Evolutionary conservation across 2,329 filamentous ascomycete genomes (phyloP), one percentile per base, ranked within the genome.

Genomic region (Penicillium sp.): DNA sequence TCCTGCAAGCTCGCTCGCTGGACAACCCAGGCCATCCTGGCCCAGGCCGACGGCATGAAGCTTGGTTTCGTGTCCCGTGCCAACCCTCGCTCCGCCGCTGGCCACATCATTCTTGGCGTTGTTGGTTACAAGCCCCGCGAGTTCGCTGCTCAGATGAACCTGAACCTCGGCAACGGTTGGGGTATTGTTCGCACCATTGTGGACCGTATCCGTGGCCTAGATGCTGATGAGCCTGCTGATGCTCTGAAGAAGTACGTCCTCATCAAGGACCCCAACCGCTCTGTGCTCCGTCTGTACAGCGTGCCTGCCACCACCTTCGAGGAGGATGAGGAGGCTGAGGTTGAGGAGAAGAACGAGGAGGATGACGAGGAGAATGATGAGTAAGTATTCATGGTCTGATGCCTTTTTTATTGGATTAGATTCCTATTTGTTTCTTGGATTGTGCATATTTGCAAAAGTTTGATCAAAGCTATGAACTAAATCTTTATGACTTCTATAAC

Each of bases 11-110:
- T 99, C 62, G 95, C 95, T 57, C 85, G 95, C 75, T 99, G 95
- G 95, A 96, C 95, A 31, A 91, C 93, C 44, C 95, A 99, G 83
- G 91, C 90, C 72, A 97, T 99, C 72, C 86, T 99, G 57, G 93
- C 93, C 75, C 93, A 93, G 80, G 93, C 95, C n/a, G 95, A 99
- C 74, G 84, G 92, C 65, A 97, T 99, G 92, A 99, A 98, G 84
- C 87, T 99, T 76, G 95, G 93, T 70, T 99, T 99, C 80, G 92
- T 99, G 62, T 97, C 93, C 53, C 92, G 95, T 70, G 85, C 87
- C 68, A 96, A 93, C 82, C 93, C 95, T 66, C 93, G 95, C 82
- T 87, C 86, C 69, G 92, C 95, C 73, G 90, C 96, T 74, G 91
- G 91, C 78, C 95, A 99, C 79, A 90, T 98, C 72, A 87, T 99